phyloP scores from a whole-genome alignment of 2,329 filamentous ascomycete genomes.

The Paecilomyces niveus region DNA sequence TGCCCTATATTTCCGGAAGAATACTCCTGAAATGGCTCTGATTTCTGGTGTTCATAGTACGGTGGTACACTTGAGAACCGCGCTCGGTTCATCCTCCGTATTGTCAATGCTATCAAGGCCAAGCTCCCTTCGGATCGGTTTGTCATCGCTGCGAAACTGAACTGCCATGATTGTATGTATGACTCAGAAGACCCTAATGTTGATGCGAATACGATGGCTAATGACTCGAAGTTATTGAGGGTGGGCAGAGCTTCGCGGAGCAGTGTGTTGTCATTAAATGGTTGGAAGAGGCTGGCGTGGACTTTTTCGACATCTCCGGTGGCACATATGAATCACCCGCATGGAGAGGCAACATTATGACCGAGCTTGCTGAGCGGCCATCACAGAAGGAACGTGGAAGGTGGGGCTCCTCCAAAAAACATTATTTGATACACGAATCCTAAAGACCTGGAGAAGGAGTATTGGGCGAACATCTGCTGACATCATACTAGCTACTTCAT shows the following conservation, averaged over 20 bases:
- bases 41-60: too few species aligned
- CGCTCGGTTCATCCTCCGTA: conserved; percentile 13
- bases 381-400: conserved; percentile 12
- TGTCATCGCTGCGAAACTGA: conserved; percentile 12
- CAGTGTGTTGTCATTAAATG: conserved; percentile 15
- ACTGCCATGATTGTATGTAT: conserved; percentile 11
- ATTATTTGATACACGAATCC: too few species aligned
- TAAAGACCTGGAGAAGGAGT: too few species aligned
- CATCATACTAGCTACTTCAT: conserved; percentile 10
- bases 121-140: conserved; percentile 9
- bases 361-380: conserved; percentile 59
- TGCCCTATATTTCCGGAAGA: too few species aligned
- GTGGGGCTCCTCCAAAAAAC: not conserved
- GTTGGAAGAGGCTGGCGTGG: conserved; percentile 15
- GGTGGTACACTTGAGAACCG: conserved; percentile 14
- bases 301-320: conserved; percentile 16
- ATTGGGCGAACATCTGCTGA: too few species aligned
- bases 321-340: conserved; percentile 14
- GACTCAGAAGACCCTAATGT: too few species aligned
- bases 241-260: conserved; percentile 13
- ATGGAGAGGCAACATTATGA: conserved; percentile 48
- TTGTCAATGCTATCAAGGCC: conserved; percentile 12
- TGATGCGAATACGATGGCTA: too few species aligned
- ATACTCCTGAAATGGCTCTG: too few species aligned
- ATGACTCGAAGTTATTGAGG: conserved; percentile 16